Evolutionary conservation across 345 rosid genomes (phyloP), one percentile per base, ranked within the genome.

Genomic region (Trapa bicornis): DNA sequence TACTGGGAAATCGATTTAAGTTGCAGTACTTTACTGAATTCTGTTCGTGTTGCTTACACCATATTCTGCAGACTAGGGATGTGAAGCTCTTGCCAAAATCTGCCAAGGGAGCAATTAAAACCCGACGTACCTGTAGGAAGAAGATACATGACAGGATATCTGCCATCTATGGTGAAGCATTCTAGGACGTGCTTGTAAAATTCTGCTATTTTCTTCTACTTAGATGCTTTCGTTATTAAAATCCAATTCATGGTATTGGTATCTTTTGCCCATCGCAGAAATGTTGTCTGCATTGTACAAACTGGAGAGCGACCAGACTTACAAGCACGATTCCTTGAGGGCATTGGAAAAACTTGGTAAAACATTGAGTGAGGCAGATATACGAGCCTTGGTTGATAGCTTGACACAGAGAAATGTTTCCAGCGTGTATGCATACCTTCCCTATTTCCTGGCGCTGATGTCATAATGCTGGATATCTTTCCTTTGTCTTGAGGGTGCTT

Each of bases 91-190:
- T 87, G 76, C 96, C 96, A 0, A 87, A 75, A 65, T 62, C 83
- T 47, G 65, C 80, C 50, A 96, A 85, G 37, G 85, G 82, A 22
- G 64, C 75, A 35, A 36, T 91, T 29, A 89, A 84, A 82, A 70
- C 81, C 67, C 81, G 96, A 1, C 86, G 97, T 33, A 74, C 73
- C 1, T 91, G 90, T 79, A 74, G 99, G 43, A 84, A 76, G 79
- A 91, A 85, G 91, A 94, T 94, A 37, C 84, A 75, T 16, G 96
- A 94, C 72, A 84, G 99, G 78, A 84, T 91, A 56, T 68, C 80
- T 45, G 96, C 93, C 52, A 74, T 89, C 72, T 86, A 85, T 61
- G 90, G 99, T 91, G 67, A 67, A 66, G 45, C 67, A 47, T 38
- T 48, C 8, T 42, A 1, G 1, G 67, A n/a, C 16, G 22, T 70